These are phyloP conservation scores for Magnolia officinalis DNA, from an alignment of 164 flowering plant genomes.

Conservation along the genomic window DNA sequence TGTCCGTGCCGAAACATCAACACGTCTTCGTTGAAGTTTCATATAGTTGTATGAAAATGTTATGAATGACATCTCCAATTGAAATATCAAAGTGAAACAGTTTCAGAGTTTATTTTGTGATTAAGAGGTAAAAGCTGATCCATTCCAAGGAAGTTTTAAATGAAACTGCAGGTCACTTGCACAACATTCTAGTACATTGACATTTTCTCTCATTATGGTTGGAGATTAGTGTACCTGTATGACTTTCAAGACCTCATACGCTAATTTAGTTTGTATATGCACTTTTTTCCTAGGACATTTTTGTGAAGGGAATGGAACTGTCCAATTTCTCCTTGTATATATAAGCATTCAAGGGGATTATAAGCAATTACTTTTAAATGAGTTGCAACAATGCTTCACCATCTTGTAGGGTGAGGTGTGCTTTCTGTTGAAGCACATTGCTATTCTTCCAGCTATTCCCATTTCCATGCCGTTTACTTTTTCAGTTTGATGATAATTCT, in stretches of 20 bases:
- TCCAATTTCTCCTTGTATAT: too few species aligned
- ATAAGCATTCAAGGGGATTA: too few species aligned
- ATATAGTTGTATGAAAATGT: not conserved
- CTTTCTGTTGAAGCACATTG: not conserved
- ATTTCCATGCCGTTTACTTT: not conserved
- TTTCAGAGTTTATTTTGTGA: too few species aligned
- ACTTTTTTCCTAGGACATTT: too few species aligned
- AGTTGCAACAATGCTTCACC: not conserved
- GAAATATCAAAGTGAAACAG: too few species aligned
- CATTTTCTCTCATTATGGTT: not conserved
- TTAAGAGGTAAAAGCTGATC: too few species aligned
- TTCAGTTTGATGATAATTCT: not conserved
- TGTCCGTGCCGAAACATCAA: not conserved
- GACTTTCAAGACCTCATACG: not conserved
- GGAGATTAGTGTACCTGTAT: not conserved
- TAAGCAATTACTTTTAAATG: not conserved
- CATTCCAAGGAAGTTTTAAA: not conserved
- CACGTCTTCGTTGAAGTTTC: not conserved
- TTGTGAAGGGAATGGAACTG: too few species aligned
- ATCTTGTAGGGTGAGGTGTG: not conserved
- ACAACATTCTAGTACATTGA: not conserved
- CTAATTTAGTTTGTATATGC: not conserved
- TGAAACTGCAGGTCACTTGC: not conserved
- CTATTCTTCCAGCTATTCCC: not conserved
- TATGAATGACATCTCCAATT: not conserved